Evolutionary conservation across 768 basidiomycete species (phyloP).

Genomic region (Mycena galericulata): DNA sequence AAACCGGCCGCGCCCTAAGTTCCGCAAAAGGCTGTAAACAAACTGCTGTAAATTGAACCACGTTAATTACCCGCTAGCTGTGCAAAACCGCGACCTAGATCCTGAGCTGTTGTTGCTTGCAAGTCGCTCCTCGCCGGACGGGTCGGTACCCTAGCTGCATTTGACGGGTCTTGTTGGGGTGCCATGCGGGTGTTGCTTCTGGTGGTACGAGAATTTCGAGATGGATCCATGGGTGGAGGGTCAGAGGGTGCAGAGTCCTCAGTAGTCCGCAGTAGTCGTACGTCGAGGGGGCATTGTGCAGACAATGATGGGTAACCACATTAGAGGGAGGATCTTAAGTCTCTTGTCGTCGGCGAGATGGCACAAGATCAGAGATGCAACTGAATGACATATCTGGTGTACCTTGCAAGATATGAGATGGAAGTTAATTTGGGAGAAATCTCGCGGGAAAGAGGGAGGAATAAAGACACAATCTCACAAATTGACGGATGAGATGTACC

Average conservation of each 20-base stretch:
- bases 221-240: background rate
- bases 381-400: background rate
- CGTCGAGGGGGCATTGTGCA: constrained; percentile 4
- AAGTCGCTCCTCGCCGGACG: background rate
- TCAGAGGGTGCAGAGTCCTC: constrained; percentile 9
- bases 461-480: background rate
- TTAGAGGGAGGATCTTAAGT: background rate
- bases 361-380: background rate
- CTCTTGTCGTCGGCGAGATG: background rate
- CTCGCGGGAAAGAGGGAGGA: background rate
- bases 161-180: background rate
- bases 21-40: too few species aligned
- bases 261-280: background rate
- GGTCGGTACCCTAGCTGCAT: background rate
- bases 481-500: background rate
- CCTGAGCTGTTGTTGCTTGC: background rate
- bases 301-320: background rate
- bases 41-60: background rate
- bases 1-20: too few species aligned
- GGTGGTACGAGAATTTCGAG: constrained; percentile 2
- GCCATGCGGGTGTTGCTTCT: background rate
- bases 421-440: constrained; percentile 5
- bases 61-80: background rate
- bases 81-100: constrained; percentile 16
- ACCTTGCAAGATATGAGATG: background rate